Evolutionary conservation across 2,329 filamentous ascomycete genomes (phyloP).

Genomic region (Magnaporthiopsis incrustans): DNA sequence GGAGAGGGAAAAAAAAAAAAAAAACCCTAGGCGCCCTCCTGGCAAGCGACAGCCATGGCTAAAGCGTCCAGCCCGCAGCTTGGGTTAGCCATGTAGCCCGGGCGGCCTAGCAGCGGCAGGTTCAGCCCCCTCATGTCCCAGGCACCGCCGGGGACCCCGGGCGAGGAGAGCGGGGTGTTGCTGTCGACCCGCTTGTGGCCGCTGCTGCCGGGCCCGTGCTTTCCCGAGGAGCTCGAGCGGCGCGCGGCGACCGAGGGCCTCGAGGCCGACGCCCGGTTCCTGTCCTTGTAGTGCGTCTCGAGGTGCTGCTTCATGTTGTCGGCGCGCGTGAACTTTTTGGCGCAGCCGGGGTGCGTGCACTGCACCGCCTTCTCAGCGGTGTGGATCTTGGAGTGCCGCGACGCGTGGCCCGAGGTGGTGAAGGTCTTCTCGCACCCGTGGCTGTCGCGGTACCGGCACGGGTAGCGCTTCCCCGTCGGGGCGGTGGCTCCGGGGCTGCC

Average conservation of each 20-base stretch:
- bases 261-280: slow-evolving; percentile 33
- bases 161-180: slow-evolving; percentile 25
- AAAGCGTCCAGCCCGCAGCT: slow-evolving; percentile 47
- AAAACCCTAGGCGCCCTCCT: slow-evolving; percentile 27
- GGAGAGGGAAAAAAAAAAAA: too few species aligned
- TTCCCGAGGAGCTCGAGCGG: slow-evolving; percentile 20
- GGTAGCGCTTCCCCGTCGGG: slow-evolving; percentile 54
- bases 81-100: slow-evolving; percentile 31
- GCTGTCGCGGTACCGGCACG: slow-evolving; percentile 63
- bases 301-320: slow-evolving; percentile 87
- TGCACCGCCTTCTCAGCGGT: slow-evolving; percentile 70
- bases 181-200: slow-evolving; percentile 16
- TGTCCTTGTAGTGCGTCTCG: slow-evolving; percentile 65
- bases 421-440: slow-evolving; percentile 72
- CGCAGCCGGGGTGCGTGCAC: slow-evolving; percentile 60
- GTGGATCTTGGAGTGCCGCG: slow-evolving; percentile 77
- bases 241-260: slow-evolving; percentile 17
- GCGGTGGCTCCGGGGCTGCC: slow-evolving; percentile 23
- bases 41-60: slow-evolving; percentile 45
- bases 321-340: slow-evolving; percentile 72
- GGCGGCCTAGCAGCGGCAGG: slow-evolving; percentile 36
- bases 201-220: slow-evolving; percentile 14
- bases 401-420: slow-evolving; percentile 79
- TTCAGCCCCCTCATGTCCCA: slow-evolving; percentile 42
- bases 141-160: slow-evolving; percentile 25